phyloP scores from a whole-genome alignment of 768 basidiomycete species.

The Amylocystis lapponica region DNA sequence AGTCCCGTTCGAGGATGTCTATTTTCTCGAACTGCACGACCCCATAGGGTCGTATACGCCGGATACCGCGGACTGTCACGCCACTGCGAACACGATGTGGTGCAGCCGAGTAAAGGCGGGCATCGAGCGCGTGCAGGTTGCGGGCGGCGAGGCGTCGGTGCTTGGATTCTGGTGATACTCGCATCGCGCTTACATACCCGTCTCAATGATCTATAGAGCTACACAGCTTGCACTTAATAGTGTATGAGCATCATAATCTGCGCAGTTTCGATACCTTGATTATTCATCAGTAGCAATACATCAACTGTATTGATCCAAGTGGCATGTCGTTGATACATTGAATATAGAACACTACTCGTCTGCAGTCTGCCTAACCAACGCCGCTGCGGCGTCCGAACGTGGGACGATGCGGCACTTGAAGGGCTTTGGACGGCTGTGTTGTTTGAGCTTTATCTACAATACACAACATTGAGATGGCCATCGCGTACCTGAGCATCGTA shows the following conservation, averaged over 20 bases:
- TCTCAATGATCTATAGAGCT: not conserved
- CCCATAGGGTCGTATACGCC: constrained; percentile 25
- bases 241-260: no score
- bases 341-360: not conserved
- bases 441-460: not conserved
- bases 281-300: not conserved
- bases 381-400: constrained; percentile 8
- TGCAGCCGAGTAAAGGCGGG: constrained; percentile 14
- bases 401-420: constrained; percentile 14
- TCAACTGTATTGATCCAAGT: not conserved
- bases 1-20: constrained; percentile 50
- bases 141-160: constrained; percentile 13
- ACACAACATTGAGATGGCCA: no score
- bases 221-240: not conserved
- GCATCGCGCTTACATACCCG: not conserved
- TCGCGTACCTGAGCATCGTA: constrained; percentile 3
- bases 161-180: constrained; percentile 14
- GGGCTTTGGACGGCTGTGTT: constrained; percentile 8
- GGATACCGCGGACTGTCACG: constrained; percentile 28
- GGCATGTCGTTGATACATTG: not conserved
- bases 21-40: constrained; percentile 56
- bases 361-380: constrained; percentile 3
- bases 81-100: constrained; percentile 7
- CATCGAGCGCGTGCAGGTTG: constrained; percentile 6
- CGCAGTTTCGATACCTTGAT: no score